Evolutionary conservation across 306 rosid genomes (phyloP).

Genomic region (Begonia masoniana): DNA sequence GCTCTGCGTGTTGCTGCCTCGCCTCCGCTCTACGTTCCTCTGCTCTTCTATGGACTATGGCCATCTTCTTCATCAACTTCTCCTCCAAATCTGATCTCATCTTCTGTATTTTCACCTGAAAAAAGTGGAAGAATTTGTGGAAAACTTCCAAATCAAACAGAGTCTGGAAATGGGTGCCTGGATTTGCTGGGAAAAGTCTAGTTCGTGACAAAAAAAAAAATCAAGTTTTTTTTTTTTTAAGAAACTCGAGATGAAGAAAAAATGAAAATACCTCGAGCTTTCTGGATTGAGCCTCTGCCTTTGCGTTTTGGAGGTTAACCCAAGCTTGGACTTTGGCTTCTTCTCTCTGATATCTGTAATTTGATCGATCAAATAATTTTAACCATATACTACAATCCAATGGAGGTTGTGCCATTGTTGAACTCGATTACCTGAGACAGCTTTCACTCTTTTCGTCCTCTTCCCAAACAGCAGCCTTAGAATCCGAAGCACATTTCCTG

Average conservation of each 20-base stretch:
- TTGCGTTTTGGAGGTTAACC: slow-evolving; percentile 93
- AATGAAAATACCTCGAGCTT: slow-evolving; percentile 68
- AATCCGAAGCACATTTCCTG: slow-evolving; percentile 44
- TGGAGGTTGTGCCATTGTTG: not conserved
- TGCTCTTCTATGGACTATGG: slow-evolving; percentile 72
- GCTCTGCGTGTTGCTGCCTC: slow-evolving; percentile 59
- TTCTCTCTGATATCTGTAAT: slow-evolving; percentile 80
- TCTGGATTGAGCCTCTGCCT: slow-evolving; percentile 94
- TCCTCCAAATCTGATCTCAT: slow-evolving; percentile 92
- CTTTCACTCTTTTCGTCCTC: slow-evolving; percentile 73
- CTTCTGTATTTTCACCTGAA: slow-evolving; percentile 81
- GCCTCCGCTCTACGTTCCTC: slow-evolving; percentile 77
- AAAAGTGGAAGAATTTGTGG: not conserved
- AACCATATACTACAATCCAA: not conserved
- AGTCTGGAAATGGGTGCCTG: not conserved
- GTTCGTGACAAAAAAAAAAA: not conserved
- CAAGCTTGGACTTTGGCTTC: slow-evolving; percentile 96
- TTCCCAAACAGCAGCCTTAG: slow-evolving; percentile 68
- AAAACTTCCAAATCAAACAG: not conserved
- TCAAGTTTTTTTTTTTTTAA: not conserved
- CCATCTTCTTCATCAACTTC: slow-evolving; percentile 85
- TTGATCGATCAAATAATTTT: not conserved
- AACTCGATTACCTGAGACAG: slow-evolving; percentile 53
- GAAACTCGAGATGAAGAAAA: no score
- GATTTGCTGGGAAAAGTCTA: no score